Evolutionary conservation across 192 early-diverging fungal species (phyloP), one percentile per base, ranked within the genome.

Genomic region (Backusella mclennaniae): DNA sequence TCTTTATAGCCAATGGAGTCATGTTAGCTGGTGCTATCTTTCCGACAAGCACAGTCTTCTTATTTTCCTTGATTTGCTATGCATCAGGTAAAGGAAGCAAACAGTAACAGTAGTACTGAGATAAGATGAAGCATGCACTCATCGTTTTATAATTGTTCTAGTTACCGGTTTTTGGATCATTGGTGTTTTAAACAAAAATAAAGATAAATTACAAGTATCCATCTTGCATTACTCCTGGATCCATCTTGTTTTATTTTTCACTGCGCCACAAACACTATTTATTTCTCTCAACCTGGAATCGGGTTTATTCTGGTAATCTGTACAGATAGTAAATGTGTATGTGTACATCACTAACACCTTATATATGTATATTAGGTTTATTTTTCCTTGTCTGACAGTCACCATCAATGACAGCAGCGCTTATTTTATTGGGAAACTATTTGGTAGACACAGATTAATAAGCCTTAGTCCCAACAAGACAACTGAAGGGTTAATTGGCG

Each of bases 401-500:
- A 52, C 74, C 3, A 52, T 35, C 8, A 81, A 81, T 70, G 79
- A 81, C 31, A 77, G 46, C 3, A 12, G 46, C 49, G 79, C 79
- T 21, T 81, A 66, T 35, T 11, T 77, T 33, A 73, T 42, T 63
- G 79, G 79, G 7, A 59, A 35, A 21, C 4, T 6, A 17, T 63
- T 81, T 39, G 79, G 79, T 3, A 53, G 14, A 36, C 71, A 44
- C 5, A 38, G 56, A 42, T 26, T 81, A 19, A 35, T 42, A 0
- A 21, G n/a, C 3, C 5, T 81, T 14, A 77, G 75, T 15, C 79
- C 79, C 2, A 73, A 63, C 38, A 81, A 81, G 53, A 81, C 79
- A 4, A 19, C 66, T 0, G 79, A 81, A 74, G 79, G 79, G 6
- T 81, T 77, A 19, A 44, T 69, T 38, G 75, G 75, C 17, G 79